A percentile compares a stretch with the other conserved stretches of the same genome.
Evolutionary conservation across 176 grass and related monocot species (phyloP).

Genomic region (Bromus sterilis): DNA sequence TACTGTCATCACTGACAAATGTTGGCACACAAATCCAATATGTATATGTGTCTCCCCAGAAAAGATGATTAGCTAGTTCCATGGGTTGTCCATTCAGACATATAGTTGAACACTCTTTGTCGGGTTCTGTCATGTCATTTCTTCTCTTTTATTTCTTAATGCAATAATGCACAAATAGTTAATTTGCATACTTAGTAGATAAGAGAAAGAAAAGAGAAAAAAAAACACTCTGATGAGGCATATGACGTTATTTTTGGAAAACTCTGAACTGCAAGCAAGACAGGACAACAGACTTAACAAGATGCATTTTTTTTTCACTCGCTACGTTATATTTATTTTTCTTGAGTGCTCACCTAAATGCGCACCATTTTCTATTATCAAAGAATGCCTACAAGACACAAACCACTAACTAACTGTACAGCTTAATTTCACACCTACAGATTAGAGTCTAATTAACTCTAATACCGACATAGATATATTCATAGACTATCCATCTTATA

Average conservation of each 20-base stretch:
- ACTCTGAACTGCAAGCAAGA: constrained; percentile 1
- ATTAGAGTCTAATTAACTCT: neutral
- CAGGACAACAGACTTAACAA: neutral
- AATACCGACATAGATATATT: neutral
- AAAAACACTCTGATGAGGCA: neutral
- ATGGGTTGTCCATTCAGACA: neutral
- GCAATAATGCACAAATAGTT: neutral
- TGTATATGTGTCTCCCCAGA: neutral
- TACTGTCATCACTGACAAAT: neutral
- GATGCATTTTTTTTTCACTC: neutral
- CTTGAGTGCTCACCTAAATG: neutral
- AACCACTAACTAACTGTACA: neutral
- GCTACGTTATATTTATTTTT: neutral
- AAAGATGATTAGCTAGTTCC: neutral
- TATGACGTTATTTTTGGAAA: neutral
- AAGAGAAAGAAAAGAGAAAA: neutral
- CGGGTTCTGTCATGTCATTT: neutral
- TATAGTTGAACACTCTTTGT: neutral
- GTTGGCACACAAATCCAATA: neutral
- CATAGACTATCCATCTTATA: constrained; percentile 4
- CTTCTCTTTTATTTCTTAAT: neutral
- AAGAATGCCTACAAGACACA: neutral
- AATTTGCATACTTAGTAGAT: neutral
- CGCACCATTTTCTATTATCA: too few relatives aligned
- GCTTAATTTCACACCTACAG: neutral